A percentile compares a stretch with the other conserved stretches of the same genome.
Evolutionary conservation across 2,329 filamentous ascomycete genomes (phyloP).

Genomic region (Claviceps pusilla): DNA sequence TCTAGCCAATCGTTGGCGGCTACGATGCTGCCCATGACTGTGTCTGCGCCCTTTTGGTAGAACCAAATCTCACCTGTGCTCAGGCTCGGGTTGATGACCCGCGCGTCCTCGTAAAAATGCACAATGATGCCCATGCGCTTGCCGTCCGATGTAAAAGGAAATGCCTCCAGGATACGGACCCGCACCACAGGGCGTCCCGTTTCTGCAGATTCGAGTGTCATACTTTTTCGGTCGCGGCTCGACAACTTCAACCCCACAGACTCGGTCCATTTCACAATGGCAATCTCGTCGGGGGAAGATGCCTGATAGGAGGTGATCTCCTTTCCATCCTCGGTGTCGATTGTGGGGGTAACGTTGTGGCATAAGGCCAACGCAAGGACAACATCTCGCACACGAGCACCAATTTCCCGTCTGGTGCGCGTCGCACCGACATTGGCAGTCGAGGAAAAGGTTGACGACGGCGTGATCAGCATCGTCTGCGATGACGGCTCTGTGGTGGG

Average conservation of each 20-base stretch:
- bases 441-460: conserved; percentile 55
- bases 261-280: conserved; percentile 92
- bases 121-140: conserved; percentile 98
- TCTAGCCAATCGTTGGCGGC: conserved; percentile 96
- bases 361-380: conserved; percentile 84
- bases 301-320: conserved; percentile 80
- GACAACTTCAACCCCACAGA: conserved; percentile 73
- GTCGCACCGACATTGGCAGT: conserved; percentile 50
- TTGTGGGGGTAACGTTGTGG: conserved; percentile 83
- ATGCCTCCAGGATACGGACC: conserved; percentile 81
- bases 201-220: conserved; percentile 64
- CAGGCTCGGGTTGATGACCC: conserved; percentile 33
- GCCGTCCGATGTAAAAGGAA: conserved; percentile 93
- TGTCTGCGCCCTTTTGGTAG: conserved; percentile 96
- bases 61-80: conserved; percentile 81
- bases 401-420: conserved; percentile 81
- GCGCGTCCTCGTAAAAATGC: conserved; percentile 52
- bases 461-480: conserved; percentile 50
- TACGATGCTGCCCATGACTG: conserved; percentile 93
- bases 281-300: conserved; percentile 94
- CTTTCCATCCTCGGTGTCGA: conserved; percentile 65
- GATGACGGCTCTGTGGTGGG: conserved; percentile 29
- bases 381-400: conserved; percentile 80
- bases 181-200: conserved; percentile 62
- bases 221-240: conserved; percentile 74